Evolutionary conservation across 2,329 filamentous ascomycete genomes (phyloP), one percentile per base, ranked within the genome.

Genomic region (Knufia fluminis): DNA sequence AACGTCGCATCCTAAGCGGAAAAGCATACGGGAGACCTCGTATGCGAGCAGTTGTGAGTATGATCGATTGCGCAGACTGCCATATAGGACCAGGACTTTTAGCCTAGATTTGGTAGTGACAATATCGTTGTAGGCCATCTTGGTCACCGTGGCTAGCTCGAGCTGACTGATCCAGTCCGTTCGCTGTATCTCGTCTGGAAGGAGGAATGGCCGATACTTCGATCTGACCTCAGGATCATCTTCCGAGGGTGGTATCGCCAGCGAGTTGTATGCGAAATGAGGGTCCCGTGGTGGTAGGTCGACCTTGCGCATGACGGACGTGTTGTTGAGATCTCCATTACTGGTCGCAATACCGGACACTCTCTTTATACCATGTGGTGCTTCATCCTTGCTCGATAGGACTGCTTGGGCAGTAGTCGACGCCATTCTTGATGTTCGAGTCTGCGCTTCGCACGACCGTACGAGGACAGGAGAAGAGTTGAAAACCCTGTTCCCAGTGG

Each of bases 1-100:
- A 1, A 84, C 80, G 54, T 84, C 81, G 59, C 79, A 83, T 20
- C 81, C 81, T 0, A 85, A 71, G 2, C 80, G 74, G 60, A 74
- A 77, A 1, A 85, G 73, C 38, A 84, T 80, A 0, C 81, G 69
- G 1, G 70, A 69, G 4, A 72, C 74, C 63, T 85, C 81, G 33
- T 68, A 78, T 1, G 80, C 79, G 2, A 83, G 66, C 0, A 84
- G 68, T 3, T 70, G 66, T 0, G 79, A 82, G 58, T 79, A 84
- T 1, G 80, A 84, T 23, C 76, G 59, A 52, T 62, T 64, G 8
- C 79, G 67, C 35, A 83, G 63, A 59, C 78, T 82, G 1, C 80
- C 80, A 59, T 79, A 79, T 0, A 84, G 61, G 0, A 83, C 77
- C 1, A 83, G 64, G 1, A 83, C 71, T 51, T 73, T 79, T 1